Percentiles rank a stretch among this genome's conserved stretches.
These are phyloP conservation scores for Coniochaeta sp. DNA, from an alignment of 2,329 filamentous ascomycete species.

Conservation along the genomic window DNA sequence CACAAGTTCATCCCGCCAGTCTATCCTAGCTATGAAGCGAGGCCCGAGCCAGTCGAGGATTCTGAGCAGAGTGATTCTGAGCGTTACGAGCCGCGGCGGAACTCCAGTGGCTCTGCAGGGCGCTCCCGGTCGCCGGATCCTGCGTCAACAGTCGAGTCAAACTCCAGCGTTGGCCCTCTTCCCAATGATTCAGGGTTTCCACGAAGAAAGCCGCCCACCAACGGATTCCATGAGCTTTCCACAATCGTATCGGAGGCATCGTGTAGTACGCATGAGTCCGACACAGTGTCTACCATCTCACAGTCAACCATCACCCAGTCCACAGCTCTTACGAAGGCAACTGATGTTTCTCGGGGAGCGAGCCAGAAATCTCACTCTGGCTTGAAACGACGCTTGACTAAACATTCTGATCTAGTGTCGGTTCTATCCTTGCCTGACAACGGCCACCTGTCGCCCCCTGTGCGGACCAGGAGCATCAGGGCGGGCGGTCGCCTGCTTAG, in stretches of 20 bases:
- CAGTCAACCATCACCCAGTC: constrained; percentile 47
- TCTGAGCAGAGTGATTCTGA: constrained; percentile 15
- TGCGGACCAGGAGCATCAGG: constrained; percentile 60
- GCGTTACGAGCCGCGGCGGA: constrained; percentile 17
- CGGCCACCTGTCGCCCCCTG: constrained; percentile 33
- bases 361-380: constrained; percentile 35
- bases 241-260: constrained; percentile 48
- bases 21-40: constrained; percentile 35
- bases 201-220: constrained; percentile 34
- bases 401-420: constrained; percentile 89
- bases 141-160: constrained; percentile 20
- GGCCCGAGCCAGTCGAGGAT: constrained; percentile 9
- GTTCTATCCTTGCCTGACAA: constrained; percentile 70
- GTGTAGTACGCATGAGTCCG: constrained; percentile 36
- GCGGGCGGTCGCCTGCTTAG: constrained; percentile 74
- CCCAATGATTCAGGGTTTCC: constrained; percentile 10
- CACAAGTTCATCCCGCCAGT: constrained; percentile 32
- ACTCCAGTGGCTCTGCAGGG: constrained; percentile 23
- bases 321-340: constrained; percentile 39
- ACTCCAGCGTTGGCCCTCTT: constrained; percentile 15
- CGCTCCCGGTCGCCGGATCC: constrained; percentile 24
- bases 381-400: constrained; percentile 72
- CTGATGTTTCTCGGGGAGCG: constrained; percentile 34
- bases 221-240: constrained; percentile 46
- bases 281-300: constrained; percentile 40